These are phyloP conservation scores for Erigeron canadensis DNA, from an alignment of 129 eudicot species.

Conservation along the genomic window DNA sequence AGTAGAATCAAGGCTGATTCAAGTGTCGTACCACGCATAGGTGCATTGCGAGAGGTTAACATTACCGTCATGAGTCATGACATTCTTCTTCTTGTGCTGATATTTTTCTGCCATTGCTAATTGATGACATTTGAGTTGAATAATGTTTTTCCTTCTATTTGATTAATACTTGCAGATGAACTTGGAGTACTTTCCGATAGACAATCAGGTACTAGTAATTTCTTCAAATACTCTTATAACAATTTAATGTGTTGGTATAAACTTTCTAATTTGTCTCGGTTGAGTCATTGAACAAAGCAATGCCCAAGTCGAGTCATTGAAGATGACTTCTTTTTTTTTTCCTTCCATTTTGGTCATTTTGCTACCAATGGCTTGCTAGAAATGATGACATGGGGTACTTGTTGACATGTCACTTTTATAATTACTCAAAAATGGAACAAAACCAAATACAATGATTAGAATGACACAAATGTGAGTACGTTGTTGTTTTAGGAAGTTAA, in stretches of 20 bases:
- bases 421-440: background rate
- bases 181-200: conserved; percentile 92
- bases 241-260: conserved; percentile 10
- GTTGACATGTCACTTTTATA: background rate
- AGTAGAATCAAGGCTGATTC: conserved; percentile 73
- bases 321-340: too few species aligned
- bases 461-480: background rate
- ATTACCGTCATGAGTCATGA: conserved; percentile 19
- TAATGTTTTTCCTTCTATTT: conserved; percentile 20
- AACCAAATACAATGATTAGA: background rate
- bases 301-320: background rate
- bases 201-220: conserved; percentile 68
- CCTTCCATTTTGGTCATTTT: background rate
- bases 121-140: conserved; percentile 18
- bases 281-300: background rate
- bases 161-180: conserved; percentile 72
- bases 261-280: background rate
- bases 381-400: background rate
- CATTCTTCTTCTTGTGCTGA: conserved; percentile 21
- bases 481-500: background rate
- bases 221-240: background rate
- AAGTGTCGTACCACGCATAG: conserved; percentile 87
- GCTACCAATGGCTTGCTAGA: background rate
- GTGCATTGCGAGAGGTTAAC: conserved; percentile 92
- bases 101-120: background rate